Evolutionary conservation across 257 asterid species (phyloP).

Genomic region (Mentha longifolia): DNA sequence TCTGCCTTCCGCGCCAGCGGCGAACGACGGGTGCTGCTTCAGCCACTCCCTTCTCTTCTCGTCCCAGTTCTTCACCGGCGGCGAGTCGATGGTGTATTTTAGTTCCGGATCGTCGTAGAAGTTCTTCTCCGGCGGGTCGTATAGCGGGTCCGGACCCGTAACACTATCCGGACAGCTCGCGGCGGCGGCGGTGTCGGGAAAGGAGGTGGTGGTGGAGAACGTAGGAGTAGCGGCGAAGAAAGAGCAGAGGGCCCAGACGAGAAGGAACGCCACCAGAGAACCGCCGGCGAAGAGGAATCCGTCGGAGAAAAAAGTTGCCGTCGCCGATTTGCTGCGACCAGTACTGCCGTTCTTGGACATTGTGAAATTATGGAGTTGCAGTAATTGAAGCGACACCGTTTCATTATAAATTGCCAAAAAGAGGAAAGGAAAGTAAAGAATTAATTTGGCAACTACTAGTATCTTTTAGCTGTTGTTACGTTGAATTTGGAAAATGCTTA

Average conservation of each 20-base stretch:
- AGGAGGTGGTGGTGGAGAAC: conserved; percentile 22
- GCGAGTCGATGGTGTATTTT: conserved; percentile 61
- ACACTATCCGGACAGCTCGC: background rate
- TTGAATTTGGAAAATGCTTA: no score
- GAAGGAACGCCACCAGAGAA: conserved; percentile 43
- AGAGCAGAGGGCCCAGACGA: conserved; percentile 58
- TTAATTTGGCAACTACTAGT: no score
- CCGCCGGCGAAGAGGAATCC: conserved; percentile 50
- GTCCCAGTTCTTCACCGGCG: conserved; percentile 68
- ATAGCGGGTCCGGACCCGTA: background rate
- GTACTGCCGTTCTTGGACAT: conserved; percentile 44
- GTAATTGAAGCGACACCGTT: no score
- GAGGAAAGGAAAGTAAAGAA: no score
- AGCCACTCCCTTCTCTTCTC: conserved; percentile 67
- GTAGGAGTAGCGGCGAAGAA: conserved; percentile 36
- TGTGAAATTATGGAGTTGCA: conserved; percentile 28
- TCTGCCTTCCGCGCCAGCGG: conserved; percentile 43
- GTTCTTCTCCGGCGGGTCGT: conserved; percentile 57
- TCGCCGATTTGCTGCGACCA: conserved; percentile 34
- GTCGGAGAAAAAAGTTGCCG: conserved; percentile 40
- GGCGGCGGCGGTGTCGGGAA: background rate
- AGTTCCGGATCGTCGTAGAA: conserved; percentile 70
- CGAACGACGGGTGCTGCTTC: conserved; percentile 61
- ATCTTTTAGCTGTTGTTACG: no score
- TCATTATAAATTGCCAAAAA: no score